These are phyloP conservation scores for Amorphotheca resinae DNA, from an alignment of 495 filamentous ascomycete species.

Conservation along the genomic window DNA sequence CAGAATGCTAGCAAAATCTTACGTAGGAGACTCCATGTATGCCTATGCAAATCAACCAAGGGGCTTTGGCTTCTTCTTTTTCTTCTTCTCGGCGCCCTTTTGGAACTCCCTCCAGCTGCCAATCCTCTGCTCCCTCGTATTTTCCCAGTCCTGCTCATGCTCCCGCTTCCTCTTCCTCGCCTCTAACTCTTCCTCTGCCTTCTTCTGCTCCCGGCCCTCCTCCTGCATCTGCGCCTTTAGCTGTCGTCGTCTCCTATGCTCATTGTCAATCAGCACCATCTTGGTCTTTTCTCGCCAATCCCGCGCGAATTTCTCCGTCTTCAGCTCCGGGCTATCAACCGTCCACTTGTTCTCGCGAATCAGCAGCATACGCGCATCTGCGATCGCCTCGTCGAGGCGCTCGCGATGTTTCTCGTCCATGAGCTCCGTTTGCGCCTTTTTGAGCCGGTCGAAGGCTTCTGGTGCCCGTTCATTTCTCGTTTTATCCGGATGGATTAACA, in stretches of 20 bases:
- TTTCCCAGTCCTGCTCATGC: conserved; percentile 87
- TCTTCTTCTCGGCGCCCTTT: conserved; percentile 58
- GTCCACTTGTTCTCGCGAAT: conserved; percentile 92
- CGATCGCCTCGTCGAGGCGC: conserved; percentile 84
- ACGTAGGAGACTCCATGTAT: too few relatives aligned
- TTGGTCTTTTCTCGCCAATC: conserved; percentile 91
- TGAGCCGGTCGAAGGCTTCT: conserved; percentile 92
- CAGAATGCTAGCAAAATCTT: too few relatives aligned
- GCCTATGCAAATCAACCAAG: conserved; percentile 49
- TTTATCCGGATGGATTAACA: conserved; percentile 98
- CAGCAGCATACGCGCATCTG: conserved; percentile 85
- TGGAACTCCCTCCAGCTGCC: conserved; percentile 90
- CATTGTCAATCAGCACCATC: conserved; percentile 84
- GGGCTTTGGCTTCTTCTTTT: conserved; percentile 94
- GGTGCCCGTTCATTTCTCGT: conserved; percentile 83
- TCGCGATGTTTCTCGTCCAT: conserved; percentile 87
- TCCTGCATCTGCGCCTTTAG: conserved; percentile 91
- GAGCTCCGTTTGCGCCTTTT: conserved; percentile 82
- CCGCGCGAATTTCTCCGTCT: conserved; percentile 63
- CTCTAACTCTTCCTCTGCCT: conserved; percentile 76
- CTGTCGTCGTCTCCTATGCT: conserved; percentile 71
- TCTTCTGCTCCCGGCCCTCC: conserved; percentile 82
- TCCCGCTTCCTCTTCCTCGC: conserved; percentile 85
- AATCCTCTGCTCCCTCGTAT: conserved; percentile 81
- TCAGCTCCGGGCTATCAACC: conserved; percentile 73